phyloP scores from a whole-genome alignment of 164 flowering plant genomes.

The Liquidambar formosana region DNA sequence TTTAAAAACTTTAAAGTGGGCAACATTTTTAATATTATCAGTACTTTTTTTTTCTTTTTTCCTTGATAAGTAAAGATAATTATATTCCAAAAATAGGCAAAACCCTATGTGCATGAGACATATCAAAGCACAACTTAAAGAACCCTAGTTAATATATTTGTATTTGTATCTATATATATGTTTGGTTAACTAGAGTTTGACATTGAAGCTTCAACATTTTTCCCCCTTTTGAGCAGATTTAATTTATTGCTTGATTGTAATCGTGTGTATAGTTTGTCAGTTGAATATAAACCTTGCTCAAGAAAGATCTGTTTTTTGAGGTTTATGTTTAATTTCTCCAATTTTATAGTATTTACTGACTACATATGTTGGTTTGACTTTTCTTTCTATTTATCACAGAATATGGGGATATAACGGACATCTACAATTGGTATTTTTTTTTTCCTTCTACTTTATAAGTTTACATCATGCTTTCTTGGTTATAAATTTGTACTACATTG shows the following conservation, averaged over 20 bases:
- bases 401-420: conserved; percentile 91
- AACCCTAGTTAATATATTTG: too few species aligned
- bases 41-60: too few species aligned
- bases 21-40: too few species aligned
- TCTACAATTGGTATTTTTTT: conserved; percentile 80
- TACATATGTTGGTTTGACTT: neutral
- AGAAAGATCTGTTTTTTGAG: neutral
- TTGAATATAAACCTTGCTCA: neutral
- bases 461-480: conserved; percentile 7
- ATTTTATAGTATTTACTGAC: neutral
- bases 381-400: conserved; percentile 50
- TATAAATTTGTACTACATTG: neutral
- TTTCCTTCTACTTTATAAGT: neutral
- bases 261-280: neutral
- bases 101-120: too few species aligned
- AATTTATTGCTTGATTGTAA: neutral
- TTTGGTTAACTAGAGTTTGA: too few species aligned
- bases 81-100: too few species aligned
- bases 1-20: neutral
- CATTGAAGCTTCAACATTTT: too few species aligned
- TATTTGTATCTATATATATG: too few species aligned
- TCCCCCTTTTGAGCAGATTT: too few species aligned
- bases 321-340: neutral
- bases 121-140: too few species aligned
- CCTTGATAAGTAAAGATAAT: too few species aligned